Evolutionary conservation across 2,329 filamentous ascomycete species (phyloP).

Genomic region (Aspergillus sp.): DNA sequence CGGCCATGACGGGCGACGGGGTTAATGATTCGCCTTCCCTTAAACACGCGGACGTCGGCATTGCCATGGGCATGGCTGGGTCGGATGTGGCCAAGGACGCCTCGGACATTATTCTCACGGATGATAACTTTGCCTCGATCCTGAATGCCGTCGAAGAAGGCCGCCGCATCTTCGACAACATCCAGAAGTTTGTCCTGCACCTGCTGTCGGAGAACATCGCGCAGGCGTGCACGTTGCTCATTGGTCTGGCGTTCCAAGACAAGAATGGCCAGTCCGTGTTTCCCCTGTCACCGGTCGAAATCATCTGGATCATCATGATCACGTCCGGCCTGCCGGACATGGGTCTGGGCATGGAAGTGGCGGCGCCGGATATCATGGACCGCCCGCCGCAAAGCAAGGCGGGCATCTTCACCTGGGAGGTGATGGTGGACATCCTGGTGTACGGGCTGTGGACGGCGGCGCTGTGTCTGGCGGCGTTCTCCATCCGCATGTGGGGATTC

Average conservation of each 20-base stretch:
- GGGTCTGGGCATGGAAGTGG: constrained; percentile 75
- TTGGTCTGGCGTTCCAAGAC: constrained; percentile 78
- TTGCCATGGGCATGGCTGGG: constrained; percentile 76
- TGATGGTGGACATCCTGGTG: constrained; percentile 73
- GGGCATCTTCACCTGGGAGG: constrained; percentile 72
- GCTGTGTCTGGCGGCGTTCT: constrained; percentile 61
- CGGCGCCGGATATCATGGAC: constrained; percentile 70
- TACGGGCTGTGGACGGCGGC: constrained; percentile 73
- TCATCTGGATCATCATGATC: constrained; percentile 89
- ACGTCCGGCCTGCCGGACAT: constrained; percentile 83
- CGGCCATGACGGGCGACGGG: constrained; percentile 83
- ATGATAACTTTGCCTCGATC: constrained; percentile 83
- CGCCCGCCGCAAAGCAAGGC: constrained; percentile 69
- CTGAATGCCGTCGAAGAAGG: constrained; percentile 77
- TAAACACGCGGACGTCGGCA: constrained; percentile 76
- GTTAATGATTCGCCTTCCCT: constrained; percentile 82
- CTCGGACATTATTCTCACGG: constrained; percentile 65
- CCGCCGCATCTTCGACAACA: constrained; percentile 80
- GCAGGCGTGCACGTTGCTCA: constrained; percentile 74
- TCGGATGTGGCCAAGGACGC: constrained; percentile 73
- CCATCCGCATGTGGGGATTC: constrained; percentile 60
- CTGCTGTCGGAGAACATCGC: constrained; percentile 76
- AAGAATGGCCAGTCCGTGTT: constrained; percentile 69
- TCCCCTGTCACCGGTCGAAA: constrained; percentile 76
- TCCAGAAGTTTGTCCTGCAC: constrained; percentile 80